Evolutionary conservation across 2,329 filamentous ascomycete species (phyloP).

Genomic region (Diaporthe citriasiana): DNA sequence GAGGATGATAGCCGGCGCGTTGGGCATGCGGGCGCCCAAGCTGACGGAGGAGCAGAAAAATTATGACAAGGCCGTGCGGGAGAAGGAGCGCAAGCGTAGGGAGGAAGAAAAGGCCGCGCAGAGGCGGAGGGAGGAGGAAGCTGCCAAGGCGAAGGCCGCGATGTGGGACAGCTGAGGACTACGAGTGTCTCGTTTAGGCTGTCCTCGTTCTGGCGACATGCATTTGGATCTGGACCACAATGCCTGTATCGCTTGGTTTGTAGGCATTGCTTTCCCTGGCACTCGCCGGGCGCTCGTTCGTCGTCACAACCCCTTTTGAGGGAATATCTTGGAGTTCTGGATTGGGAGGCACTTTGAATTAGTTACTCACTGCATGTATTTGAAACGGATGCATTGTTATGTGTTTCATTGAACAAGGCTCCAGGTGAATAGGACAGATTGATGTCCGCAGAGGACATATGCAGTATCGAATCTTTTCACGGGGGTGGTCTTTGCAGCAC

Average conservation of each 20-base stretch:
- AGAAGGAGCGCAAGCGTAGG: slow-evolving; percentile 84
- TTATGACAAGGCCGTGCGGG: slow-evolving; percentile 85
- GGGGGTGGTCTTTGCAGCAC: background rate
- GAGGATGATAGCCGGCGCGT: slow-evolving; percentile 88
- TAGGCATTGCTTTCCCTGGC: background rate
- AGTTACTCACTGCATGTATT: background rate
- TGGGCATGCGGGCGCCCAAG: slow-evolving; percentile 85
- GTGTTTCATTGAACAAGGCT: background rate
- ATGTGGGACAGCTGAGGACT: slow-evolving; percentile 81
- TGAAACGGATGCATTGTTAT: background rate
- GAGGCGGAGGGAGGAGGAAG: slow-evolving; percentile 71
- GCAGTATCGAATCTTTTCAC: background rate
- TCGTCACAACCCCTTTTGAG: background rate
- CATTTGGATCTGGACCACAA: background rate
- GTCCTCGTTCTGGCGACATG: background rate
- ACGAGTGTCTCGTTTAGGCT: background rate
- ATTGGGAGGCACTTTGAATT: background rate
- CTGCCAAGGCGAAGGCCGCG: slow-evolving; percentile 83
- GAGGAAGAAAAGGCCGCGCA: slow-evolving; percentile 80
- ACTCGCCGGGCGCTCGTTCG: background rate
- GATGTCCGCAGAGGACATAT: background rate
- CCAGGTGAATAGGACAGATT: background rate
- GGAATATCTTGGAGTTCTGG: background rate
- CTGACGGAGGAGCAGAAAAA: slow-evolving; percentile 90
- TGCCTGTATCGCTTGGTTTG: background rate